Conservation (phyloP, 257 asterid species). For the Thymus mandschuricus region DNA sequence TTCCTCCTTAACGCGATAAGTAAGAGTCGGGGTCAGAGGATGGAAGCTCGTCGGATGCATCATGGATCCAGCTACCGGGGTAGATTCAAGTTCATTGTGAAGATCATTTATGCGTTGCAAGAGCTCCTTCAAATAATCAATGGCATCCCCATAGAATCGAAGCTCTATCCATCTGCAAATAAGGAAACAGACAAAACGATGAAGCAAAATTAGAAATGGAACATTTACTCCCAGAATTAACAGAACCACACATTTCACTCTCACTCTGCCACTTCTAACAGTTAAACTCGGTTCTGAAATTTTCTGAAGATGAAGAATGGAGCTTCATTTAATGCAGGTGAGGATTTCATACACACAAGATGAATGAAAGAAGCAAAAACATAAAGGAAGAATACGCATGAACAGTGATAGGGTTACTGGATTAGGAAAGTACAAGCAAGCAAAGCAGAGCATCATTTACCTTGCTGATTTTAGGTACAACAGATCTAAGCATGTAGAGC, state of each 20-base stretch:
- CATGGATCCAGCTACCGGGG: slow-evolving; percentile 56
- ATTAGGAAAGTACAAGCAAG: no score
- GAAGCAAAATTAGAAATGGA: neutral
- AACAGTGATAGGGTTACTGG: neutral
- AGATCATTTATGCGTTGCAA: slow-evolving; percentile 82
- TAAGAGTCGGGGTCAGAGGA: no score
- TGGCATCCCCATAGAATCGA: slow-evolving; percentile 89
- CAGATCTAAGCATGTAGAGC: no score
- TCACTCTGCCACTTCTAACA: slow-evolving; percentile 1
- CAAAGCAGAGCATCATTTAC: no score
- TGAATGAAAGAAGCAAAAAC: neutral
- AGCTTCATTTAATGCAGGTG: slow-evolving; percentile 6
- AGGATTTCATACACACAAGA: neutral
- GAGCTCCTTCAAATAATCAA: slow-evolving; percentile 81
- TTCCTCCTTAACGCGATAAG: no score
- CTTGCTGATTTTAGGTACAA: no score
- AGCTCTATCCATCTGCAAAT: slow-evolving; percentile 85
- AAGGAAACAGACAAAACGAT: neutral
- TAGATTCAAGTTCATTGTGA: slow-evolving; percentile 78
- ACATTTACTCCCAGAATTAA: neutral
- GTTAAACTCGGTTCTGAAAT: neutral
- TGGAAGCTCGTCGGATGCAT: no score
- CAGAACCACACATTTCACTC: neutral
- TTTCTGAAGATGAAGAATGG: neutral
- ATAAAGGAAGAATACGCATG: no score